These are phyloP conservation scores for Pythium dissimile DNA, from an alignment of 352 stramenopile genomes.

Conservation along the genomic window DNA sequence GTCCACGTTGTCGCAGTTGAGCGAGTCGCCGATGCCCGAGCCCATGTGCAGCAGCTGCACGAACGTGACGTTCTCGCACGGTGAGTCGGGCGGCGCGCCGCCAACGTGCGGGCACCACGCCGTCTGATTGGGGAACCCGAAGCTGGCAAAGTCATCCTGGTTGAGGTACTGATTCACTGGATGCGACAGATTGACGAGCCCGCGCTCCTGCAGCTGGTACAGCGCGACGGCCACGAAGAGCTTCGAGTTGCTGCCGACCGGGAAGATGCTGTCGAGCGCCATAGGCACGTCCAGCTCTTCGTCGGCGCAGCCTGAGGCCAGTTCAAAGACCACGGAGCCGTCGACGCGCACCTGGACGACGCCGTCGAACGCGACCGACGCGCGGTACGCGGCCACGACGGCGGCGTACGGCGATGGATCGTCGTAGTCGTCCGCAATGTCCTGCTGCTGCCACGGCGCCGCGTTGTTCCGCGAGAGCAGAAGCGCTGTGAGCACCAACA, in stretches of 20 bases:
- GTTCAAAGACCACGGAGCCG: slow-evolving; percentile 41
- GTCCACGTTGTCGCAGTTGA: slow-evolving; percentile 28
- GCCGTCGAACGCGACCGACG: slow-evolving; percentile 41
- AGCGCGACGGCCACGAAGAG: slow-evolving; percentile 51
- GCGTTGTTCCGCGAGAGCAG: slow-evolving; percentile 31
- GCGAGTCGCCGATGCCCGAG: slow-evolving; percentile 35
- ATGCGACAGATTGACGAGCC: slow-evolving; percentile 29
- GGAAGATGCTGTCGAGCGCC: slow-evolving; percentile 44
- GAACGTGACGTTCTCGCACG: slow-evolving; percentile 56
- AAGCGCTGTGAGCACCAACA: slow-evolving; percentile 33
- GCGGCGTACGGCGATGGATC: slow-evolving; percentile 28
- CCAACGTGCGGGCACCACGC: slow-evolving; percentile 42
- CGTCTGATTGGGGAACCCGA: slow-evolving; percentile 44
- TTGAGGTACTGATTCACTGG: slow-evolving; percentile 37
- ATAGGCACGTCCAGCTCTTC: slow-evolving; percentile 48
- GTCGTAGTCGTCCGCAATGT: not conserved
- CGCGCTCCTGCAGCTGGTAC: slow-evolving; percentile 56
- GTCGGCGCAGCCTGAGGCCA: slow-evolving; percentile 41
- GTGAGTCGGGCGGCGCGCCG: not conserved
- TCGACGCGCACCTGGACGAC: slow-evolving; percentile 51
- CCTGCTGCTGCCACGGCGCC: not conserved
- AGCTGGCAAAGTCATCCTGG: slow-evolving; percentile 37
- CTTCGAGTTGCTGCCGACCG: slow-evolving; percentile 56
- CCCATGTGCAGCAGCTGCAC: slow-evolving; percentile 61
- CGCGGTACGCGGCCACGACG: slow-evolving; percentile 23